phyloP scores from a whole-genome alignment of 164 flowering plant genomes.

The Malania oleifera region DNA sequence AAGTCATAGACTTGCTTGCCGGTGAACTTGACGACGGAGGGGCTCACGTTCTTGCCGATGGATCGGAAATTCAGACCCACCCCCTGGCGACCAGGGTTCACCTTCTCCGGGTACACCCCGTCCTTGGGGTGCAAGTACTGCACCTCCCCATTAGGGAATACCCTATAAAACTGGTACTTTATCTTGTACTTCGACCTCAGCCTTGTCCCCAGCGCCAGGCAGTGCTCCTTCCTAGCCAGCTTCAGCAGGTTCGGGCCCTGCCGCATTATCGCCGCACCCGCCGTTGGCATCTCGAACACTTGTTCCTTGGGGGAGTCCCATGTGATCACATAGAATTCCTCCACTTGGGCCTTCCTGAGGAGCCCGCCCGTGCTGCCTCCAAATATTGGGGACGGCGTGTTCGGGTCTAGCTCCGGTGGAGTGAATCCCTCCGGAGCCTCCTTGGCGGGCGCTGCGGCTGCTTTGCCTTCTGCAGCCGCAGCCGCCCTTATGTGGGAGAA shows the following conservation, averaged over 20 bases:
- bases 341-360: slow-evolving; percentile 79
- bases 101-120: slow-evolving; percentile 99
- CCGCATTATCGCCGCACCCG: slow-evolving; percentile 91
- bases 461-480: slow-evolving; percentile 31
- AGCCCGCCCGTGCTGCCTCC: slow-evolving; percentile 91
- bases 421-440: slow-evolving; percentile 73
- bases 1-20: slow-evolving; percentile 82
- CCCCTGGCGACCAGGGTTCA: slow-evolving; percentile 83
- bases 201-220: slow-evolving; percentile 91
- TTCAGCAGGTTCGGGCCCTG: slow-evolving; percentile 83
- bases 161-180: slow-evolving; percentile 95
- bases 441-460: slow-evolving; percentile 28
- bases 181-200: slow-evolving; percentile 98
- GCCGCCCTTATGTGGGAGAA: slow-evolving; percentile 30
- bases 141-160: slow-evolving; percentile 95
- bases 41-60: slow-evolving; percentile 83
- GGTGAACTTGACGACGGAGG: slow-evolving; percentile 94
- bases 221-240: slow-evolving; percentile 92
- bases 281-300: slow-evolving; percentile 90
- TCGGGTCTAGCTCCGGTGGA: slow-evolving; percentile 84
- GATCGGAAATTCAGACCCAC: slow-evolving; percentile 81
- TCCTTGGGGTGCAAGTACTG: slow-evolving; percentile 97
- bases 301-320: slow-evolving; percentile 93
- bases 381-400: slow-evolving; percentile 85
- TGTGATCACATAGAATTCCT: slow-evolving; percentile 84